Percentiles rank a stretch among this genome's conserved stretches.
Conservation (phyloP, 2,329 filamentous ascomycete genomes). For the Sclerotinia minor region DNA sequence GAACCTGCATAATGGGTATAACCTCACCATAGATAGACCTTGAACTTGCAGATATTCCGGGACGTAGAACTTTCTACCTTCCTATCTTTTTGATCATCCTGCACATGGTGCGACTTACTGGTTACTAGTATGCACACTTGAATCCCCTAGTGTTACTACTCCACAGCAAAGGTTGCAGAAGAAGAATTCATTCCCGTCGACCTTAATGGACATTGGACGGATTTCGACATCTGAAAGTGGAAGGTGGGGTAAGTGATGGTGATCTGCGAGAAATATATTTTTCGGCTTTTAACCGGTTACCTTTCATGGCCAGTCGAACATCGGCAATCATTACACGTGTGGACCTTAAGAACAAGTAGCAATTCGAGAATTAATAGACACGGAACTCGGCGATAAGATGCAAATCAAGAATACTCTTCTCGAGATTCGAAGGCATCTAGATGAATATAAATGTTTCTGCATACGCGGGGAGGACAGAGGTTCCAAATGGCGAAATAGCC, state of each 20-base stretch:
- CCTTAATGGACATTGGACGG: not conserved
- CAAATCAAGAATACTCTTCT: not conserved
- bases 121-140: not conserved
- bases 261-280: slow-evolving; percentile 9
- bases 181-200: not conserved
- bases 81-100: slow-evolving; percentile 18
- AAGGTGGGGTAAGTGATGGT: slow-evolving; percentile 9
- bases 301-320: slow-evolving; percentile 1
- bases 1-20: not conserved
- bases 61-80: slow-evolving; percentile 21
- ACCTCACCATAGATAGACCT: not conserved
- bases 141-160: not conserved
- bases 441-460: not conserved
- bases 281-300: not conserved
- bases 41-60: slow-evolving; percentile 17
- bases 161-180: not conserved
- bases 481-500: not conserved
- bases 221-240: not conserved
- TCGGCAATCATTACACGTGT: slow-evolving; percentile 2
- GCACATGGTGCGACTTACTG: slow-evolving; percentile 9
- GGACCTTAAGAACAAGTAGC: not conserved
- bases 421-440: not conserved
- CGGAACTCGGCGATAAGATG: not conserved
- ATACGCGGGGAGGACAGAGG: not conserved
- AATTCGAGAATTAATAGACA: slow-evolving; percentile 2